These are phyloP conservation scores for Pseudopithomyces maydicus DNA, from an alignment of 2,329 filamentous ascomycete species.

Conservation along the genomic window DNA sequence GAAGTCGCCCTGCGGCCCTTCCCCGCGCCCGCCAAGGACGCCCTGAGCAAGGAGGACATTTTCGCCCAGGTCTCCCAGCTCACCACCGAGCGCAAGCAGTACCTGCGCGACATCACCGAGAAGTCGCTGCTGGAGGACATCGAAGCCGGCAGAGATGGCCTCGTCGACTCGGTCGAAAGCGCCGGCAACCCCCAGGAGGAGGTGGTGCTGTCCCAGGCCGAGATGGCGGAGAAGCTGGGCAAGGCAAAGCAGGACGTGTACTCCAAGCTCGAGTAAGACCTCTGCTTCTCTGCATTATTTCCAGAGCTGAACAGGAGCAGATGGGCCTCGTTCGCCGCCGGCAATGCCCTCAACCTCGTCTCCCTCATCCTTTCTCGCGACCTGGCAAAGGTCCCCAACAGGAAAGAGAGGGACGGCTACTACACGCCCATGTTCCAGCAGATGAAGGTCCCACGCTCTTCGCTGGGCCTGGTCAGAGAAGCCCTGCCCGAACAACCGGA, in stretches of 20 bases:
- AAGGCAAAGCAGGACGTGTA: constrained; percentile 49
- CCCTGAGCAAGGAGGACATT: constrained; percentile 60
- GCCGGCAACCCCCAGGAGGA: constrained; percentile 51
- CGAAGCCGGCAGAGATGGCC: constrained; percentile 47
- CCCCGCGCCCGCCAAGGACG: constrained; percentile 56
- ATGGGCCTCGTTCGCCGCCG: constrained; percentile 36
- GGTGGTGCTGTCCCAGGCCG: constrained; percentile 42
- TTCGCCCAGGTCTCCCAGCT: constrained; percentile 78
- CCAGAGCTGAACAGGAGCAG: constrained; percentile 22
- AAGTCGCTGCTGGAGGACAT: constrained; percentile 73
- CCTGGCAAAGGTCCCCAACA: constrained; percentile 28
- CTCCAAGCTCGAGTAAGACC: constrained; percentile 49
- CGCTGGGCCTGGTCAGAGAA: constrained; percentile 35
- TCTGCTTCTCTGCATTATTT: constrained; percentile 50
- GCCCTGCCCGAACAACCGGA: constrained; percentile 23
- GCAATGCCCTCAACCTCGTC: constrained; percentile 39
- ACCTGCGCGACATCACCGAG: constrained; percentile 81
- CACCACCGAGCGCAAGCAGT: constrained; percentile 72
- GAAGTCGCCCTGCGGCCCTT: constrained; percentile 67
- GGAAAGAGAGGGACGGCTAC: constrained; percentile 19
- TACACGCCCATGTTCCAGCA: constrained; percentile 36
- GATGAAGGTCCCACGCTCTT: constrained; percentile 44
- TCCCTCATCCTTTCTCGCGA: constrained; percentile 39
- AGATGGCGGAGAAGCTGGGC: constrained; percentile 46
- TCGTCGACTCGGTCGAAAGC: constrained; percentile 49